These are phyloP conservation scores for Diaporthe vaccinii DNA, from an alignment of 2,329 filamentous ascomycete species.

Conservation along the genomic window DNA sequence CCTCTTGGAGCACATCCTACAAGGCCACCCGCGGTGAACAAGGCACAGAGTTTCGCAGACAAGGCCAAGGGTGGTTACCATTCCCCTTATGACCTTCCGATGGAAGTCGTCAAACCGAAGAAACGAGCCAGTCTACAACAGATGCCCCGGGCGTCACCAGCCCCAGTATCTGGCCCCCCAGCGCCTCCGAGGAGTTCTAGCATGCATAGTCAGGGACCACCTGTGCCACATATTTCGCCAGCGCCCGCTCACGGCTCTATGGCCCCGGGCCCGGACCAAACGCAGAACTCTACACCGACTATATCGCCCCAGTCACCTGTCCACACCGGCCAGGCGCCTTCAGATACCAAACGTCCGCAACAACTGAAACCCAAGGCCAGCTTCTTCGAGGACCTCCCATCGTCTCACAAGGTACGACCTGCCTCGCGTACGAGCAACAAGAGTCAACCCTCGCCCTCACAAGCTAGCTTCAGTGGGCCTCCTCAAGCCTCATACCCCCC, in stretches of 20 bases:
- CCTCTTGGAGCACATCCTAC: slow-evolving; percentile 55
- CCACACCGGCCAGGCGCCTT: slow-evolving; percentile 51
- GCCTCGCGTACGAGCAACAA: slow-evolving; percentile 65
- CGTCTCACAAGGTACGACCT: slow-evolving; percentile 72
- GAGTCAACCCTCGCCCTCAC: slow-evolving; percentile 58
- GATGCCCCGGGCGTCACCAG: slow-evolving; percentile 54
- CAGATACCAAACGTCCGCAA: slow-evolving; percentile 51
- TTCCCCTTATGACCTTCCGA: slow-evolving; percentile 94
- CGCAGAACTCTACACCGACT: slow-evolving; percentile 45
- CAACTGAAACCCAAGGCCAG: slow-evolving; percentile 60
- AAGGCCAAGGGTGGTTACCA: slow-evolving; percentile 93
- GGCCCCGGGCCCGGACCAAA: slow-evolving; percentile 42
- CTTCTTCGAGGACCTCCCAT: slow-evolving; percentile 85
- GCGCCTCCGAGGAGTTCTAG: slow-evolving; percentile 73
- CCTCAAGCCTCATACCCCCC: slow-evolving; percentile 45
- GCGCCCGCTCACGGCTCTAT: slow-evolving; percentile 40
- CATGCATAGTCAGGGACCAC: slow-evolving; percentile 56
- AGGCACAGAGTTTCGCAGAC: slow-evolving; percentile 87
- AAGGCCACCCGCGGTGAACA: slow-evolving; percentile 61
- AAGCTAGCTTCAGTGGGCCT: slow-evolving; percentile 52
- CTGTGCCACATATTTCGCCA: slow-evolving; percentile 46
- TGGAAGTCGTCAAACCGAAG: slow-evolving; percentile 83
- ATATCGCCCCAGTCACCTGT: slow-evolving; percentile 55
- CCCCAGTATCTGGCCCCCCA: slow-evolving; percentile 56
- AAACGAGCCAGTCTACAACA: slow-evolving; percentile 74